Conservation (phyloP, 768 basidiomycete genomes). For the Pleurotus citrinopileatus region DNA sequence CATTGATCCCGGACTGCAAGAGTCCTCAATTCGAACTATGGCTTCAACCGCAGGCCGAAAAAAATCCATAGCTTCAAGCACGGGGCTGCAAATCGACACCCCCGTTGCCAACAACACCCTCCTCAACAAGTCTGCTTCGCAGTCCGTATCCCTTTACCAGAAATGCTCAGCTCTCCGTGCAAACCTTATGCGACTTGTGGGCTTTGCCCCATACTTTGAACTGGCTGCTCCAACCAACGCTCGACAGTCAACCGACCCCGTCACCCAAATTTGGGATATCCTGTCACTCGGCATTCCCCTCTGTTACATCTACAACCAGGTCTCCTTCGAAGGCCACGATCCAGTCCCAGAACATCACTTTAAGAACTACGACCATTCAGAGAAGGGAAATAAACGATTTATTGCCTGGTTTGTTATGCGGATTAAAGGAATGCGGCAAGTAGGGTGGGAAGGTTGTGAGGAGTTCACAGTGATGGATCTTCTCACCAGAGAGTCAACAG, state of each 20-base stretch:
- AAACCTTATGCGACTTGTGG: constrained; percentile 74
- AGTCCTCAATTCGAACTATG: constrained; percentile 28
- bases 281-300: constrained; percentile 92
- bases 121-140: constrained; percentile 88
- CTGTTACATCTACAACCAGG: constrained; percentile 83
- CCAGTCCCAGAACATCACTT: constrained; percentile 42
- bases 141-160: constrained; percentile 87
- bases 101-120: constrained; percentile 76
- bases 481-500: constrained; percentile 87
- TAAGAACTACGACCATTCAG: constrained; percentile 73
- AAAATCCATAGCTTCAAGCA: constrained; percentile 71
- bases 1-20: neutral
- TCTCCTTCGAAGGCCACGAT: constrained; percentile 65
- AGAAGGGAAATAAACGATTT: constrained; percentile 70
- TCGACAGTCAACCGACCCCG: constrained; percentile 85
- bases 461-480: constrained; percentile 91
- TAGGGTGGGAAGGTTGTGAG: constrained; percentile 73
- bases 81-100: constrained; percentile 67
- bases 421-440: constrained; percentile 60
- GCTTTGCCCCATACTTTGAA: constrained; percentile 69
- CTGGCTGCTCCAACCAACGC: constrained; percentile 55
- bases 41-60: constrained; percentile 66
- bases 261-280: constrained; percentile 92
- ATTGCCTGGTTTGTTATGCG: constrained; percentile 92
- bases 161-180: constrained; percentile 80